Base-by-base conservation (phyloP, 2,329 filamentous ascomycete species). In the Pseudopithomyces chartarum region DNA sequence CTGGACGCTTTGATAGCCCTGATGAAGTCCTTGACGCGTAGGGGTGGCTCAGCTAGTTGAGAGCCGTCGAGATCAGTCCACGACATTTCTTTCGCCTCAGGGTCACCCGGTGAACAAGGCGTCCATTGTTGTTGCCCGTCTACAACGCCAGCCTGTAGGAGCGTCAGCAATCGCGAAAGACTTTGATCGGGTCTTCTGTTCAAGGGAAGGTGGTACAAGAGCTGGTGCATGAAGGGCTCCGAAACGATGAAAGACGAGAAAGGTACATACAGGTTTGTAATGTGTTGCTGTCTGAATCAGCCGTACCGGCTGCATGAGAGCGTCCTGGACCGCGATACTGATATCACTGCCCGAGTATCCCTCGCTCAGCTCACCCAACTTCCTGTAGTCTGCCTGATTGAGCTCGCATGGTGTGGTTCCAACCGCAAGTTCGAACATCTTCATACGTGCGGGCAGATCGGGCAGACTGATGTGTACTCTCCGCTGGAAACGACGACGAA, bases 271-370 rank as follows among this genome's bases (percentile, higher is more conserved):
- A 81, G 90, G 89, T 77, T 97, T 97, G 79, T 98, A 99, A 80
- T 99, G 95, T 52, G 95, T 99, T 17, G 95, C 94, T 61, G 93
- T 96, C 76, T 98, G 89, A 65, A 99, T 98, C 78, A 97, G 96
- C 60, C 95, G 85, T 59, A 99, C 91, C 1, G 95, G 96, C 72
- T 97, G 92, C 95, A 99, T 99, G 38, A 99, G 81, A 0, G 95
- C 95, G 73, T 96, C 91, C 76, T 99, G 95, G 19, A 98, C 95
- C 3, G 92, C 92, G 71, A 98, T 98, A 69, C 85, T 87, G 67
- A 99, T 98, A 85, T 99, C 95, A 61, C 90, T 96, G 34, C 95
- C 95, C 0, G 93, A 97, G 78, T 97, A 99, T 0, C 95, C 95
- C 57, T 98, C 94, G 50, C 91, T 92, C 70, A 94, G 81, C 67